Percentiles rank a stretch among this genome's conserved stretches.
These are phyloP conservation scores for Kockovaella imperatae DNA, from an alignment of 768 basidiomycete genomes.

Conservation along the genomic window DNA sequence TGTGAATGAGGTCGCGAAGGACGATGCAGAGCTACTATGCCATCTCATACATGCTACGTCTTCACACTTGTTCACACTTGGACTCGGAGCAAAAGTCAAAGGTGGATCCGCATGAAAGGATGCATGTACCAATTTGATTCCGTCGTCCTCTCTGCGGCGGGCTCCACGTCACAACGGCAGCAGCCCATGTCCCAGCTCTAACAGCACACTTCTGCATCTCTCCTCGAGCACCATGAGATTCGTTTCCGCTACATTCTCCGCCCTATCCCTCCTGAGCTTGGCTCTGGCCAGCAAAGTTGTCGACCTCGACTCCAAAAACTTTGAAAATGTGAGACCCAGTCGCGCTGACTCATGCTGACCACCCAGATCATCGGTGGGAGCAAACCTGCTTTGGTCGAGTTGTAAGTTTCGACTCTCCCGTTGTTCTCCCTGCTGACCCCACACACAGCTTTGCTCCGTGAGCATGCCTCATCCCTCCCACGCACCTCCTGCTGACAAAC, in stretches of 20 bases:
- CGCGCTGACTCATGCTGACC: conserved; percentile 4
- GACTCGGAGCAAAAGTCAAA: too few species aligned
- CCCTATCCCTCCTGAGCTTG: conserved; percentile 19
- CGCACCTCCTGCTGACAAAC: conserved; percentile 2
- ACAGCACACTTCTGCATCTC: too few species aligned
- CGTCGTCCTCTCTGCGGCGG: too few species aligned
- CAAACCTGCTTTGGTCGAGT: conserved; percentile 79
- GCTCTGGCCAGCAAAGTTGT: conserved; percentile 62
- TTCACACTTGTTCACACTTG: too few species aligned
- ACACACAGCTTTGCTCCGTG: conserved; percentile 24
- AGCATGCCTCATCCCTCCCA: conserved; percentile 4
- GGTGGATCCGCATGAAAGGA: too few species aligned
- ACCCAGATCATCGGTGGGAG: conserved; percentile 56
- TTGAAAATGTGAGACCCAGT: conserved; percentile 52
- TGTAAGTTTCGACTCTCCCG: conserved; percentile 53
- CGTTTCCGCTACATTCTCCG: conserved; percentile 18
- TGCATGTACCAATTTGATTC: too few species aligned
- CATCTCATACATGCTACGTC: too few species aligned
- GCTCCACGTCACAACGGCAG: too few species aligned
- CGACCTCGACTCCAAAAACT: conserved; percentile 67
- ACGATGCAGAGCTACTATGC: too few species aligned
- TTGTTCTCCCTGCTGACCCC: conserved; percentile 1
- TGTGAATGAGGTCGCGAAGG: too few species aligned
- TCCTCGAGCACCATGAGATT: too few species aligned
- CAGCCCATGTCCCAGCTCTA: too few species aligned